Base-by-base conservation (phyloP, 495 filamentous ascomycete species). In the Xylaria nigripes region DNA sequence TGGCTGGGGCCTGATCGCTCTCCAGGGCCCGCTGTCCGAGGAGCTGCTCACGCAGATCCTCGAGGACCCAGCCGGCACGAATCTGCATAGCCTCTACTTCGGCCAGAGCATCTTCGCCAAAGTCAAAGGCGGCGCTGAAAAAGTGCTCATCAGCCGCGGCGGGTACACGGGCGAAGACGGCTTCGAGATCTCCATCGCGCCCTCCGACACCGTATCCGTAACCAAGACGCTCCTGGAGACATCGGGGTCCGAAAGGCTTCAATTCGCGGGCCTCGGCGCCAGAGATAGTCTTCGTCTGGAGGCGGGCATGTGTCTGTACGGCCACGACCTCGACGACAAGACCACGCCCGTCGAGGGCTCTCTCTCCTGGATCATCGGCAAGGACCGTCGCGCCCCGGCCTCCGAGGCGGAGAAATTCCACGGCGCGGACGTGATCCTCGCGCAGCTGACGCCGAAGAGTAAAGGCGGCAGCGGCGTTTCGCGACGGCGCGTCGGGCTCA, bases 141-240 rank as follows among this genome's bases (percentile, higher is more conserved):
- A 76, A 0, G 71, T 96, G 30, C 78, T 94, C 18, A 81, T 95
- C 59, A 90, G 86, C 58, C 79, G 93, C 40, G 92, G 85, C 10
- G 93, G 93, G 1, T 98, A 98, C 72, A 98, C 93, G 0, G 93
- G 93, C 51, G 93, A 98, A 72, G 93, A 98, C 66, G 93, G 93
- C 23, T 98, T 98, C 71, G 93, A 98, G 75, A 90, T 98, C 62
- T 90, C 87, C 29, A 85, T 96, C 55, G 82, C 84, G 0, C 73
- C 74, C 3, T 64, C 62, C n/a, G 74, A 83, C 46, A 78, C 81
- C 0, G 76, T 74, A 29, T 72, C 57, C 47, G 70, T 75, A 24
- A 78, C 77, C 1, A 73, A 86, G 63, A 71, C 81, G 32, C 75
- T 98, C 32, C 78, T 98, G 13, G 57, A 76, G 15, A 71, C 76